phyloP scores from a whole-genome alignment of 352 stramenopile species.

The Phytopythium mirpurense region DNA sequence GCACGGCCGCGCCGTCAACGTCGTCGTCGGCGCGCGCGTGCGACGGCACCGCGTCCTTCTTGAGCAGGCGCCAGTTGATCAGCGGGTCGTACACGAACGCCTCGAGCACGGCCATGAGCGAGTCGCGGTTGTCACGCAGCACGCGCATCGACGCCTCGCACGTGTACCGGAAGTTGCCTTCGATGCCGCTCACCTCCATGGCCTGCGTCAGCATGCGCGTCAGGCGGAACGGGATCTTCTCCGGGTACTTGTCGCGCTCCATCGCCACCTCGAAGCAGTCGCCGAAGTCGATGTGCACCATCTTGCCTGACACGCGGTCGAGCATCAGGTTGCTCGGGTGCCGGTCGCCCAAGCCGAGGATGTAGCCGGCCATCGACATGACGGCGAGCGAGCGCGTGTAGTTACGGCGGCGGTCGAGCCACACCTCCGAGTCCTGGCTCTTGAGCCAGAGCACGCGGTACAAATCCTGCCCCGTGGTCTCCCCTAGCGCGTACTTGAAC shows the following conservation, averaged over 20 bases:
- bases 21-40: conserved; percentile 67
- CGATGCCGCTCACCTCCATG: conserved; percentile 99
- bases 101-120: conserved; percentile 99
- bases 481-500: conserved; percentile 92
- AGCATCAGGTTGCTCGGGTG: conserved; percentile 99
- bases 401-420: conserved; percentile 97
- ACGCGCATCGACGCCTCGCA: conserved; percentile 98
- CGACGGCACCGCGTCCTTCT: conserved; percentile 75
- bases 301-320: conserved; percentile 97
- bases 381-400: conserved; percentile 98
- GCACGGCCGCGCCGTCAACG: conserved; percentile 16
- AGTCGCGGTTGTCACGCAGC: conserved; percentile 97
- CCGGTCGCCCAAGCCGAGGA: conserved; percentile 98
- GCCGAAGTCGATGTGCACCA: conserved; percentile 99
- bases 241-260: conserved; percentile 99
- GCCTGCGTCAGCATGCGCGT: conserved; percentile 98
- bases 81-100: conserved; percentile 99
- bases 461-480: conserved; percentile 97
- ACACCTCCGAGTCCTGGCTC: conserved; percentile 98
- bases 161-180: conserved; percentile 99
- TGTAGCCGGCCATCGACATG: conserved; percentile 99
- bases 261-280: conserved; percentile 99
- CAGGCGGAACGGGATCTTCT: conserved; percentile 99
- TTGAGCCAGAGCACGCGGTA: conserved; percentile 99
- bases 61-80: conserved; percentile 97